Percentiles rank a stretch among this genome's conserved stretches.
Evolutionary conservation across 768 basidiomycete genomes (phyloP).

Genomic region (Phlegmacium glaucopus): DNA sequence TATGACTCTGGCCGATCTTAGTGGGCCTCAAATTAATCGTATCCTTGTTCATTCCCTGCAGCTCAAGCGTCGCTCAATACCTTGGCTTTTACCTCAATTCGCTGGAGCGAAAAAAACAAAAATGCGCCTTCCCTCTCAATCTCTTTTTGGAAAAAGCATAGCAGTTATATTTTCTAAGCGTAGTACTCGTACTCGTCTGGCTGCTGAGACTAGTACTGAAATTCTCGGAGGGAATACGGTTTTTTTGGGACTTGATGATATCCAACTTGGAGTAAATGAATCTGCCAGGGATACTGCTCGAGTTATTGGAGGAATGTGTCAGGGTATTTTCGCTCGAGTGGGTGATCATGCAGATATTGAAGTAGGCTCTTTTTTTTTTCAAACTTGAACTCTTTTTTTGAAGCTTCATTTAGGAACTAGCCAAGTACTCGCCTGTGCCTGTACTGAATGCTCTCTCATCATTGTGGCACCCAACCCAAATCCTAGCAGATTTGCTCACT

Average conservation of each 20-base stretch:
- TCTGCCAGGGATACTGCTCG: conserved; percentile 76
- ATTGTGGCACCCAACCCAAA: conserved; percentile 95
- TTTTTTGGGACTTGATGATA: conserved; percentile 87
- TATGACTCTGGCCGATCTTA: conserved; percentile 87
- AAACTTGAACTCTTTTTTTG: no score
- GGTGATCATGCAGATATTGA: conserved; percentile 92
- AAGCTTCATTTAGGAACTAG: conserved; percentile 80
- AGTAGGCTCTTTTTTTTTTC: conserved; percentile 39
- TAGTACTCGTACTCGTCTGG: conserved; percentile 86
- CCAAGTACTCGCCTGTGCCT: conserved; percentile 86
- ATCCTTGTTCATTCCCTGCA: conserved; percentile 61
- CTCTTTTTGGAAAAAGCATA: conserved; percentile 78
- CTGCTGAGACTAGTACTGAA: conserved; percentile 77
- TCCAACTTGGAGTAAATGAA: conserved; percentile 97
- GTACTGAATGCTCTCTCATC: conserved; percentile 95
- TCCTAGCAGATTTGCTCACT: conserved; percentile 89
- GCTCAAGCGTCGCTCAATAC: conserved; percentile 60
- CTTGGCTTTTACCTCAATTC: conserved; percentile 62
- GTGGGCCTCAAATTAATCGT: conserved; percentile 65
- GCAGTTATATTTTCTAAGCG: conserved; percentile 92
- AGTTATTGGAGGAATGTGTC: conserved; percentile 92
- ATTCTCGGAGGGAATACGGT: conserved; percentile 86
- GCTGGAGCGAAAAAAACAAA: conserved; percentile 27
- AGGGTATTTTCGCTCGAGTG: conserved; percentile 96
- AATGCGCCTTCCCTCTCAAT: conserved; percentile 65